These are phyloP conservation scores for Hibiscus syriacus DNA, from an alignment of 345 rosid genomes.

Conservation along the genomic window DNA sequence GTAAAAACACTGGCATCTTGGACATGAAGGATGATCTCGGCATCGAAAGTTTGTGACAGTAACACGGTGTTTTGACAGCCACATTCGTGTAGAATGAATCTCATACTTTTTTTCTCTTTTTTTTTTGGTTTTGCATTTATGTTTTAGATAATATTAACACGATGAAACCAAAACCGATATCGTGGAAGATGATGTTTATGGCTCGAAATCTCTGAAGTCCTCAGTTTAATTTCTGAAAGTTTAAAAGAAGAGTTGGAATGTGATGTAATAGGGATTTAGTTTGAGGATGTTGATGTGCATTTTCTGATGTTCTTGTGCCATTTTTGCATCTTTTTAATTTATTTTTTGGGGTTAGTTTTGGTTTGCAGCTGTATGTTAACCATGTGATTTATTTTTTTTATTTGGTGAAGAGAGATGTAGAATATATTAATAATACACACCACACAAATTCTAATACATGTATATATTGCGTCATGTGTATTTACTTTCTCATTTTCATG, in stretches of 20 bases:
- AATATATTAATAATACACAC: background rate
- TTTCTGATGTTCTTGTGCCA: constrained; percentile 2
- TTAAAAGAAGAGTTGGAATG: background rate
- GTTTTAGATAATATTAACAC: background rate
- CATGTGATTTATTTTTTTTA: background rate
- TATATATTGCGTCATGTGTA: no score
- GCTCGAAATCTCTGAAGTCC: background rate
- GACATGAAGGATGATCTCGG: background rate
- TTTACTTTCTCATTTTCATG: no score
- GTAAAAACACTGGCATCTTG: background rate
- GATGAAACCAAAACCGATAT: background rate
- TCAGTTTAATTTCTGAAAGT: background rate
- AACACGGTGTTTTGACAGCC: background rate
- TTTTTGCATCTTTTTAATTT: background rate
- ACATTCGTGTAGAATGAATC: constrained; percentile 3
- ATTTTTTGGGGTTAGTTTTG: background rate
- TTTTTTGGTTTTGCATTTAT: background rate
- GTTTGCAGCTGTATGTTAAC: background rate
- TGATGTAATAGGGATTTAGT: constrained; percentile 2
- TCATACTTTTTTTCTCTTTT: background rate
- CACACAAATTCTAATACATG: no score
- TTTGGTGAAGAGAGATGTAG: background rate
- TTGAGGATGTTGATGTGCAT: background rate
- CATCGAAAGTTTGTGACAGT: background rate
- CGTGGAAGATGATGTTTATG: background rate